Conservation (phyloP, 2,329 filamentous ascomycete genomes). For the Verticillium klebahnii region DNA sequence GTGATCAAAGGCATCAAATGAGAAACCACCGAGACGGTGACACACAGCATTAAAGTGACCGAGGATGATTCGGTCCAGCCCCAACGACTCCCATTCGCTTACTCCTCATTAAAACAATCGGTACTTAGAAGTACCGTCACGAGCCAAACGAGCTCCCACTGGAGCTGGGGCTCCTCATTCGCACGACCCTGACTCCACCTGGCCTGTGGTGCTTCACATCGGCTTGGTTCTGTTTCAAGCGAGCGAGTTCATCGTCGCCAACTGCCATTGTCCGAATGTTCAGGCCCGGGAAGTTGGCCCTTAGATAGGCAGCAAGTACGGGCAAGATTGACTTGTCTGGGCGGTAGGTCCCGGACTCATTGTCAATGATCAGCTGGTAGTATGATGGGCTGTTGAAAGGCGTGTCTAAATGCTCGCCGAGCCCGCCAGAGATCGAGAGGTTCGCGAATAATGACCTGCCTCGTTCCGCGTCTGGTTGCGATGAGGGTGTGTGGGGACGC, state of each 20-base stretch:
- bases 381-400: constrained; percentile 39
- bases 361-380: constrained; percentile 91
- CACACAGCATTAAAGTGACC: too few relatives aligned
- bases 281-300: constrained; percentile 71
- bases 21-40: too few relatives aligned
- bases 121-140: neutral
- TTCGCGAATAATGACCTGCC: neutral
- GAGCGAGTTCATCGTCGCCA: constrained; percentile 67
- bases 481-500: constrained; percentile 25
- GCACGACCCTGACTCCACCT: constrained; percentile 45
- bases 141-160: constrained; percentile 17
- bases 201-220: constrained; percentile 66
- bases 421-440: constrained; percentile 15
- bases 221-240: constrained; percentile 73
- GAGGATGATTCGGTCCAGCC: too few relatives aligned
- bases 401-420: constrained; percentile 21
- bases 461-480: constrained; percentile 18
- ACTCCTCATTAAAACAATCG: too few relatives aligned
- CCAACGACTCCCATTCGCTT: too few relatives aligned
- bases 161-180: constrained; percentile 47
- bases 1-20: too few relatives aligned
- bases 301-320: constrained; percentile 64
- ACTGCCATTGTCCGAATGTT: constrained; percentile 72
- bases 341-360: constrained; percentile 89
- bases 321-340: constrained; percentile 76